These are phyloP conservation scores for Hymenoscyphus fraxineus DNA, from an alignment of 2,329 filamentous ascomycete species.

Conservation along the genomic window DNA sequence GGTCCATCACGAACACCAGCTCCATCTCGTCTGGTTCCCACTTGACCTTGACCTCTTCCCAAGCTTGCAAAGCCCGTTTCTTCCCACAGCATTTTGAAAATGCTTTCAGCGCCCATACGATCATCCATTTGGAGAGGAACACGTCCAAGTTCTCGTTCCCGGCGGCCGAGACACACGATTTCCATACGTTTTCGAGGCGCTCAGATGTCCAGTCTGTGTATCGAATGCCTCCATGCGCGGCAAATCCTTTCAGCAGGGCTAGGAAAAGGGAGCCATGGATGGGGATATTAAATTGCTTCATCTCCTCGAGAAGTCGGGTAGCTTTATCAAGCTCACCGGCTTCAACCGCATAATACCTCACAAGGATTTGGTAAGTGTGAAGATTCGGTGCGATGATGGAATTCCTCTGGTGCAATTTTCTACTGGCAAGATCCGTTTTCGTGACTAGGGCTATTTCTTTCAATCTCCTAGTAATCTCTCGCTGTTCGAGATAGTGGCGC, in stretches of 20 bases:
- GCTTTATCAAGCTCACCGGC: constrained; percentile 71
- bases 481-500: constrained; percentile 34
- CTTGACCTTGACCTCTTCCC: constrained; percentile 31
- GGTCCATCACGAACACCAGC: constrained; percentile 29
- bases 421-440: constrained; percentile 53
- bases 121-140: constrained; percentile 57
- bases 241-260: constrained; percentile 79
- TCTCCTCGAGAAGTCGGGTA: constrained; percentile 71
- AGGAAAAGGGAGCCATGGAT: constrained; percentile 76
- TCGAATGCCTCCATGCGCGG: constrained; percentile 61
- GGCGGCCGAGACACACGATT: constrained; percentile 56
- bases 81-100: constrained; percentile 48
- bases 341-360: constrained; percentile 67
- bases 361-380: constrained; percentile 73
- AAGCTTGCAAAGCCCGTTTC: constrained; percentile 27
- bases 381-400: constrained; percentile 69
- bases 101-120: constrained; percentile 58
- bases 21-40: constrained; percentile 34
- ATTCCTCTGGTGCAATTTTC: constrained; percentile 52
- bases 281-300: constrained; percentile 65
- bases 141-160: constrained; percentile 45
- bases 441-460: constrained; percentile 55
- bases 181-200: constrained; percentile 66
- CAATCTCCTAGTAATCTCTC: constrained; percentile 49
- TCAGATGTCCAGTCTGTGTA: constrained; percentile 68